phyloP scores from a whole-genome alignment of 768 basidiomycete genomes.

The Tephrocybe sp. region DNA sequence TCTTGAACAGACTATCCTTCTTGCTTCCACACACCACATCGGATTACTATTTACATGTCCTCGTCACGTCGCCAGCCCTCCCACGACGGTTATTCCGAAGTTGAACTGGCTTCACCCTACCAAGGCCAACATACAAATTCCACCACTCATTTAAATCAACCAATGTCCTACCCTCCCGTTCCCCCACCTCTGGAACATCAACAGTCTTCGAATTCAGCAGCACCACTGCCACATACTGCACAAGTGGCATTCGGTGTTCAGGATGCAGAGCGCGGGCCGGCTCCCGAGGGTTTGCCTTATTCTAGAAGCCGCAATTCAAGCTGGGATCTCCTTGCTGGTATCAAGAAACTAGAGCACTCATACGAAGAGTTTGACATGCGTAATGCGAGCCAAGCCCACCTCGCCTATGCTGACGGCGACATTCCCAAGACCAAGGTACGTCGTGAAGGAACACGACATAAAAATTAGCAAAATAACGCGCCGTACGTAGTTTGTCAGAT shows the following conservation, averaged over 20 bases:
- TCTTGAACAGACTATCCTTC: not conserved
- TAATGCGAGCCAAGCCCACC: conserved; percentile 49
- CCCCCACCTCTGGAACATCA: conserved; percentile 1
- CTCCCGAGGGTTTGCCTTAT: conserved; percentile 9
- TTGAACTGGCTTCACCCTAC: not conserved
- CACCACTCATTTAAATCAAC: conserved; percentile 2
- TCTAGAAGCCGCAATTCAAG: conserved; percentile 31
- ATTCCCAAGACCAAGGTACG: conserved; percentile 54
- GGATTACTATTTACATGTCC: conserved; percentile 2
- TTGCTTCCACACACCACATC: conserved; percentile 34
- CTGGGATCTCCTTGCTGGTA: conserved; percentile 52
- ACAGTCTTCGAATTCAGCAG: conserved; percentile 13
- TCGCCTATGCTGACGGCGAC: conserved; percentile 63
- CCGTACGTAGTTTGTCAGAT: conserved; percentile 46
- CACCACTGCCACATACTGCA: conserved; percentile 10
- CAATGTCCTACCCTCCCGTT: conserved; percentile 20
- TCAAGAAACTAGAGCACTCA: conserved; percentile 50
- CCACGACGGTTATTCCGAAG: conserved; percentile 9
- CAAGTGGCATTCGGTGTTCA: not conserved
- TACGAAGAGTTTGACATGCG: conserved; percentile 61
- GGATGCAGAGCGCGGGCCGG: conserved; percentile 26
- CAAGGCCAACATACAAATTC: not conserved
- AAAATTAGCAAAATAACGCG: not conserved
- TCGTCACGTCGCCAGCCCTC: conserved; percentile 8
- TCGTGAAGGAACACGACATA: conserved; percentile 16